These are phyloP conservation scores for Globisporangium parvum DNA, from an alignment of 352 stramenopile species.

Conservation along the genomic window DNA sequence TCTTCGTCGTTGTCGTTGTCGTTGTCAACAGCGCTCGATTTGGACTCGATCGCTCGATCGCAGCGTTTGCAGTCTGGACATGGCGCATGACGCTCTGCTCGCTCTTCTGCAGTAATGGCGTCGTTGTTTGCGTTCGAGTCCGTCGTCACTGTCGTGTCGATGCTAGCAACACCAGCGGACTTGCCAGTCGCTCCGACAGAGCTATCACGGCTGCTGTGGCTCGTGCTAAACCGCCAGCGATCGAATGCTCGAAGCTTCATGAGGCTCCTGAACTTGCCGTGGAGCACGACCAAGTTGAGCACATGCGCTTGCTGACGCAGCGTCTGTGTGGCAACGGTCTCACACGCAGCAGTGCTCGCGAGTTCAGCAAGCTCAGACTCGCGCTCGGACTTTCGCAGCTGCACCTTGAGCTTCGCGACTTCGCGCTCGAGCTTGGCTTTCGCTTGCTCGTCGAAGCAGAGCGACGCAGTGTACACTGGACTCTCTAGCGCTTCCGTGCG, in stretches of 20 bases:
- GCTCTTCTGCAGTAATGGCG: too few relatives aligned
- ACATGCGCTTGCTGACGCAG: conserved; percentile 23
- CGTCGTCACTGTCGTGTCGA: conserved; percentile 8
- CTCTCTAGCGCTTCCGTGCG: neutral
- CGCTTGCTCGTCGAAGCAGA: conserved; percentile 26
- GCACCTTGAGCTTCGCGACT: conserved; percentile 27
- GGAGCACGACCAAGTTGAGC: conserved; percentile 31
- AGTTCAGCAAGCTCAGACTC: conserved; percentile 19
- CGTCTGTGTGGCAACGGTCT: conserved; percentile 5
- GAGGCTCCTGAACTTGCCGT: conserved; percentile 18
- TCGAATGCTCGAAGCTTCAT: conserved; percentile 23
- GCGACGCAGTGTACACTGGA: conserved; percentile 12
- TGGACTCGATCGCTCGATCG: neutral
- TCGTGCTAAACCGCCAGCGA: conserved; percentile 22
- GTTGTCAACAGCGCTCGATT: neutral
- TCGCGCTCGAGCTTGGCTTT: conserved; percentile 32
- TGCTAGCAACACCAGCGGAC: neutral
- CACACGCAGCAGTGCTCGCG: conserved; percentile 7
- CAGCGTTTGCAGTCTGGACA: neutral
- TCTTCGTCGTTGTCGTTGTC: conserved; percentile 1
- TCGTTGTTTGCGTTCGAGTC: conserved; percentile 10
- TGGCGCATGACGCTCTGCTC: neutral
- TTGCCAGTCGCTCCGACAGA: neutral
- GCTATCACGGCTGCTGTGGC: too few relatives aligned
- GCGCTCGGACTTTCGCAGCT: conserved; percentile 29